These are phyloP conservation scores for Eucalyptus lansdowneana DNA, from an alignment of 345 rosid genomes.

Conservation along the genomic window DNA sequence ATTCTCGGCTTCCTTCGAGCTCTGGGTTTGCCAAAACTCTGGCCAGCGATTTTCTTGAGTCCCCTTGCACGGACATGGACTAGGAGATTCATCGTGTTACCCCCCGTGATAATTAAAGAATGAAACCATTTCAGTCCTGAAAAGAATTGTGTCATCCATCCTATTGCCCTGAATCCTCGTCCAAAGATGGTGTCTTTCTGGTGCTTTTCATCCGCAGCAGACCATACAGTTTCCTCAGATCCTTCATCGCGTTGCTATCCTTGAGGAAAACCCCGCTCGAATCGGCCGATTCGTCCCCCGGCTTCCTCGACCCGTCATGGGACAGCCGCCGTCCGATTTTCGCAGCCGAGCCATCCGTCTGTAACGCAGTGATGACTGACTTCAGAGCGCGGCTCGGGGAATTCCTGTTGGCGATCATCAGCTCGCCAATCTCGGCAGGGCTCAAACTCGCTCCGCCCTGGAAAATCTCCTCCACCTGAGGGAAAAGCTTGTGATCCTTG, in stretches of 20 bases:
- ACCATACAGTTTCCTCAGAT: constrained; percentile 14
- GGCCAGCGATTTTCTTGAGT: neutral
- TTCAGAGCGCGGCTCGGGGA: constrained; percentile 35
- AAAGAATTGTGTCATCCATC: neutral
- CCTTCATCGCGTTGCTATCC: constrained; percentile 1
- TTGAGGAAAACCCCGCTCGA: neutral
- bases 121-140: neutral
- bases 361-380: constrained; percentile 26
- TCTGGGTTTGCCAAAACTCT: neutral
- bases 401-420: constrained; percentile 32
- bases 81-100: neutral
- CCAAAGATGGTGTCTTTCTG: neutral
- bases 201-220: constrained; percentile 5
- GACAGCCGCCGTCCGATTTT: neutral
- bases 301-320: neutral
- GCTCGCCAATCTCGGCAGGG: constrained; percentile 41
- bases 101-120: neutral
- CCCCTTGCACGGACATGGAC: neutral
- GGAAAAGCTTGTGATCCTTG: constrained; percentile 36
- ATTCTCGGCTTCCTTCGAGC: neutral
- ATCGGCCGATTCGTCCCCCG: neutral
- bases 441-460: constrained; percentile 31
- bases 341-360: neutral
- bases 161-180: neutral
- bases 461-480: constrained; percentile 36